Evolutionary conservation across 2,329 filamentous ascomycete species (phyloP), one percentile per base, ranked within the genome.

Genomic region (Cercospora sesami): DNA sequence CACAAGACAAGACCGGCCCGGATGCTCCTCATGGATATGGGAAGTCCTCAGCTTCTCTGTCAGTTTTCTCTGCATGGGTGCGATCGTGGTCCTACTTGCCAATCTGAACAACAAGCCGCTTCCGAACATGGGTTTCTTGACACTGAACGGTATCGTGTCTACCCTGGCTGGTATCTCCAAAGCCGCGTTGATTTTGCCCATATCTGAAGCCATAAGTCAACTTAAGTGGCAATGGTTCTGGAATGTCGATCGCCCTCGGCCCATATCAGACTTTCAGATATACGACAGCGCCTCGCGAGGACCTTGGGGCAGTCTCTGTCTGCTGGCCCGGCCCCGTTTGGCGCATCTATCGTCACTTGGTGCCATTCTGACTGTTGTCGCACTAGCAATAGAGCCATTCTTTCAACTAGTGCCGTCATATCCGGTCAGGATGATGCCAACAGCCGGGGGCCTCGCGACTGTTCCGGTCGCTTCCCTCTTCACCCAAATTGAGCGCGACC

Each of bases 161-260:
- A 60, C 70, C 2, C 59, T 72, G 3, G 63, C 71, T 7, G 64
- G 48, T 2, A 33, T 69, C 4, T 58, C 69, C 7, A 69, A 68
- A n/a, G 63, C 68, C 1, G 61, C 70, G 0, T 21, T 74, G 12
- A 53, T 73, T 5, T 33, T 71, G 14, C 72, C 72, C 2, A 63
- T 68, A 23, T 68, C 68, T 1, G 70, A 70, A 23, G 66, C 65
- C 0, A 69, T 74, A 5, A 64, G 65, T 36, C 71, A 73, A 61
- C 53, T 70, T 12, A 74, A 73, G 28, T 73, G 72, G 72, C 58
- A 57, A 9, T 73, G 71, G 68, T 70, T 68, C 42, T 69, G 63
- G 68, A 48, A 62, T 6, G 39, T 12, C 16, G 23, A 51, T 12
- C 57, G 48, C 5, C 36, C 60, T 21, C 28, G 63, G 14, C 69